Conservation (phyloP, 1,139 yeast genomes). For the Chernovozyma aurita region DNA sequence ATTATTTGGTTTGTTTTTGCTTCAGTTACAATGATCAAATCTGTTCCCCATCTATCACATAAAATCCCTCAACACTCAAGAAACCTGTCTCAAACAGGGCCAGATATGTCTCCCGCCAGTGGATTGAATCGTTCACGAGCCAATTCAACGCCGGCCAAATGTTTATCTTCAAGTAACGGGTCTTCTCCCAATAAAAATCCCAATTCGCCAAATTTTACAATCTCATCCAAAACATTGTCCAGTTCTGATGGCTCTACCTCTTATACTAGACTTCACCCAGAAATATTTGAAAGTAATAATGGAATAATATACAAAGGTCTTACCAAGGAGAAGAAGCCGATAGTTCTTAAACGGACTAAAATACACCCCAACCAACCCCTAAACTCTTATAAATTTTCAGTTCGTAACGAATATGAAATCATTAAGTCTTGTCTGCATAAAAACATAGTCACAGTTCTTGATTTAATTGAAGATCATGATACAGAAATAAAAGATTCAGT, state of each 20-base stretch:
- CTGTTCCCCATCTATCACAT: conserved; percentile 1
- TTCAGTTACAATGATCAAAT: neutral
- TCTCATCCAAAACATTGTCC: neutral
- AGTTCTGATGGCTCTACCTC: conserved; percentile 6
- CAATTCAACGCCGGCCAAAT: neutral
- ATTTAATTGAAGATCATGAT: conserved; percentile 15
- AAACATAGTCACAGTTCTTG: conserved; percentile 27
- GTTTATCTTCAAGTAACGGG: neutral
- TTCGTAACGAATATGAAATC: conserved; percentile 27
- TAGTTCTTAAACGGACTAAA: conserved; percentile 11
- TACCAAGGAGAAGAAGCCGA: conserved; percentile 5
- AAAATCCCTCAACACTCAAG: neutral
- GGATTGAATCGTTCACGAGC: neutral
- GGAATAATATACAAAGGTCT: conserved; percentile 29
- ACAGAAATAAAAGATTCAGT: conserved; percentile 10
- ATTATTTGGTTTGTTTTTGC: too few relatives aligned
- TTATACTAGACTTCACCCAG: conserved; percentile 9
- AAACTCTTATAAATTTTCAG: conserved; percentile 15
- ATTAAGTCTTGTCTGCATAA: conserved; percentile 24
- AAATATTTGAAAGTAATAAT: conserved; percentile 44
- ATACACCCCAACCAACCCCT: conserved; percentile 13
- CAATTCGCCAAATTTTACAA: neutral
- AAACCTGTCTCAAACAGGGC: neutral
- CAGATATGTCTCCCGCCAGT: neutral
- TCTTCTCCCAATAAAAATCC: neutral